Conservation (phyloP, 441 rosid genomes). For the Syzygium syzygioides region DNA sequence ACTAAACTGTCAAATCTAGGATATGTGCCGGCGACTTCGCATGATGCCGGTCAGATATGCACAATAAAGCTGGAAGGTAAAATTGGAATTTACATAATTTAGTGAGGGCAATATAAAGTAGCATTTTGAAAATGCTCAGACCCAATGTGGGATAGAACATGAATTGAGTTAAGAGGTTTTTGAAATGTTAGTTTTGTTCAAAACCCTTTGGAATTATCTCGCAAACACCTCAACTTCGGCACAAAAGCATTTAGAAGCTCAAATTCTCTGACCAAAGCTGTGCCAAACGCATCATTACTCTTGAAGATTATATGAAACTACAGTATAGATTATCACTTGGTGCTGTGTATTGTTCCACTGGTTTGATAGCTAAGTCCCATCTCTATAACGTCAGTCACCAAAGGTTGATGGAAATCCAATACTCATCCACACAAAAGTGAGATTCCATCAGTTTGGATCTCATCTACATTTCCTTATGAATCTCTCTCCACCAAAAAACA, state of each 20-base stretch:
- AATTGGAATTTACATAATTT: not conserved
- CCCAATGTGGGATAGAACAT: not conserved
- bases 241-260: not conserved
- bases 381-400: not conserved
- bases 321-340: not conserved
- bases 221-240: not conserved
- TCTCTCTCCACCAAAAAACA: not conserved
- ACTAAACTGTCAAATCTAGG: not conserved
- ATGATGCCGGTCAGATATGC: not conserved
- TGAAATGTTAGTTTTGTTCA: rapidly evolving
- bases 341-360: not conserved
- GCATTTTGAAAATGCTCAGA: not conserved
- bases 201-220: not conserved
- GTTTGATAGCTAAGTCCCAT: not conserved
- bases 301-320: not conserved
- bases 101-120: not conserved
- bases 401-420: not conserved
- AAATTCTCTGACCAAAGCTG: not conserved
- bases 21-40: rapidly evolving
- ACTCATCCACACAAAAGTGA: not conserved
- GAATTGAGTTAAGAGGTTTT: not conserved
- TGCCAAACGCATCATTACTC: not conserved
- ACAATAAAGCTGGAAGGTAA: not conserved
- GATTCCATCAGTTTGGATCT: not conserved
- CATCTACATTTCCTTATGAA: not conserved